Percentiles rank a stretch among this genome's conserved stretches.
Evolutionary conservation across 192 early-diverging fungal species (phyloP).

Genomic region (Oehlia diaphana): DNA sequence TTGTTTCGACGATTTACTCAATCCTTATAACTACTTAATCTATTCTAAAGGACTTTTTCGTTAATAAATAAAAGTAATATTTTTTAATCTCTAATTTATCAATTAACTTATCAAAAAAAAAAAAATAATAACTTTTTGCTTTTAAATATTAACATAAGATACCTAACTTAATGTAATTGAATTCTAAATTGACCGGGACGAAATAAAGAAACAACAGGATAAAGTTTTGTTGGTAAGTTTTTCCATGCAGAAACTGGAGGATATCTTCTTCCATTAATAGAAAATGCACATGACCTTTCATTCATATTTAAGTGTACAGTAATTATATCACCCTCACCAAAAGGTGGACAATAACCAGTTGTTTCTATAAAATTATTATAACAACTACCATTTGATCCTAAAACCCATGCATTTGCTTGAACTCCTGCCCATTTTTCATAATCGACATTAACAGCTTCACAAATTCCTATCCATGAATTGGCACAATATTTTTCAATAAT

Average conservation of each 20-base stretch:
- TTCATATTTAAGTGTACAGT: conserved; percentile 29
- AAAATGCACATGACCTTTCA: neutral
- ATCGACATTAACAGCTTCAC: neutral
- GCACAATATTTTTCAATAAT: neutral
- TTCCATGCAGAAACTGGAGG: neutral
- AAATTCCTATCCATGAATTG: neutral
- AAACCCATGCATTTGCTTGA: neutral
- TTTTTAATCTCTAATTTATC: too few relatives aligned
- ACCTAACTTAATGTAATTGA: neutral
- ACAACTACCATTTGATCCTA: neutral
- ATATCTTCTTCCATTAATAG: conserved; percentile 23
- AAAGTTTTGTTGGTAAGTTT: conserved; percentile 18
- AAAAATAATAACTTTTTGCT: too few relatives aligned
- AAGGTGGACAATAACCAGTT: neutral
- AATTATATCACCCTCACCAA: neutral
- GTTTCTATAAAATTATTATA: neutral
- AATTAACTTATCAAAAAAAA: too few relatives aligned
- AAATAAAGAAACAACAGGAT: neutral
- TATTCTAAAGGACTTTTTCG: too few relatives aligned
- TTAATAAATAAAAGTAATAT: too few relatives aligned
- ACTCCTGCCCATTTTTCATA: neutral
- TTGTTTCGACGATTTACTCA: too few relatives aligned
- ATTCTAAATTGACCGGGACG: neutral
- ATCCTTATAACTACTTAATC: too few relatives aligned
- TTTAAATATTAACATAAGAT: too few relatives aligned